Conservation (phyloP, 306 rosid species). For the Malus sylvestris region DNA sequence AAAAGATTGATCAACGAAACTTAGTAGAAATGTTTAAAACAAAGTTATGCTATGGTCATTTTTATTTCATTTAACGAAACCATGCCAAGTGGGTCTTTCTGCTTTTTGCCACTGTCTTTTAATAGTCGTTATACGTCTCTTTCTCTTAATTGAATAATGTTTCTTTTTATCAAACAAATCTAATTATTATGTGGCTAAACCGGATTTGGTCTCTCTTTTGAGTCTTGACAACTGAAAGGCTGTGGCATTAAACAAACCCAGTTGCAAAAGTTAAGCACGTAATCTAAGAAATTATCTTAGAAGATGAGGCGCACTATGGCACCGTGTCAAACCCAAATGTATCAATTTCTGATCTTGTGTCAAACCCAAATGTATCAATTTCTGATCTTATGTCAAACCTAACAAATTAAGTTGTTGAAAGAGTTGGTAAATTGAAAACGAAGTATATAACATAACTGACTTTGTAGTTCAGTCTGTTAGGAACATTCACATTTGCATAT, state of each 20-base stretch:
- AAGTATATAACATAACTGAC: too few relatives aligned
- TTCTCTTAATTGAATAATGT: neutral
- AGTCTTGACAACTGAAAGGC: neutral
- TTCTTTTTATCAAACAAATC: neutral
- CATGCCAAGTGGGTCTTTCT: neutral
- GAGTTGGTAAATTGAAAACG: neutral
- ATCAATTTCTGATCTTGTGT: neutral
- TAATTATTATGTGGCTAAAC: neutral
- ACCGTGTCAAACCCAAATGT: conserved; percentile 2
- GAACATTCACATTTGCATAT: too few relatives aligned
- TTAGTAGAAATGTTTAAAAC: neutral
- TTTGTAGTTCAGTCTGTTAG: neutral
- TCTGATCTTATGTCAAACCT: neutral
- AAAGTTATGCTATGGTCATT: neutral
- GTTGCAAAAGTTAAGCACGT: neutral
- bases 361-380: neutral
- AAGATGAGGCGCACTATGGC: neutral
- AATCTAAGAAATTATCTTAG: neutral
- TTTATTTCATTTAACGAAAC: neutral
- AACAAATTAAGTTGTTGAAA: neutral
- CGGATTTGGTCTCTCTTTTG: neutral
- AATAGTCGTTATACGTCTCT: neutral
- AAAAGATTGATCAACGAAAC: neutral
- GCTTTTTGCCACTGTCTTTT: neutral
- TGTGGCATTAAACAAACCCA: neutral